phyloP scores from a whole-genome alignment of 371 early-diverging fungal species.

The Mucor lusitanicus region DNA sequence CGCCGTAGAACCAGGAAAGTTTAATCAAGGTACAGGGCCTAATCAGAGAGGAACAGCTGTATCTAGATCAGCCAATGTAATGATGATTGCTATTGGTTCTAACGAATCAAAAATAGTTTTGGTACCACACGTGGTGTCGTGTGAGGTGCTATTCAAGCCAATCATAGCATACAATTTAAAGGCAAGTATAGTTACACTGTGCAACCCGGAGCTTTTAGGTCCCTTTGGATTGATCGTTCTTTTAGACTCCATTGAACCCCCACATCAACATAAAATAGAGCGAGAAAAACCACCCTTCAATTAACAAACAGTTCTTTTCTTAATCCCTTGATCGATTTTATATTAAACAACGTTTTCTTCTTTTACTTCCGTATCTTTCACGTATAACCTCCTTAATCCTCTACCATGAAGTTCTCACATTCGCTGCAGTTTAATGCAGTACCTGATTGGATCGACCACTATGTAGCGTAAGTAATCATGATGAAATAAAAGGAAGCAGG shows the following conservation, averaged over 20 bases:
- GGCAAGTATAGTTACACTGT: slow-evolving; percentile 4
- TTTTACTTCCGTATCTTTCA: slow-evolving; percentile 8
- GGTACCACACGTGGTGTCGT: slow-evolving; percentile 31
- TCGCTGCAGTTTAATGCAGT: slow-evolving; percentile 86
- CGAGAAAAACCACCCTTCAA: background rate
- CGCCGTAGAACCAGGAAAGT: background rate
- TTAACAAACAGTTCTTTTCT: slow-evolving; percentile 9
- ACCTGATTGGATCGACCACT: slow-evolving; percentile 89
- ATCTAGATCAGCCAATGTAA: slow-evolving; percentile 10
- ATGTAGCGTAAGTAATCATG: slow-evolving; percentile 56
- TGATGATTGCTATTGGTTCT: slow-evolving; percentile 5
- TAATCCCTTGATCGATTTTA: background rate
- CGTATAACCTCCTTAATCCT: background rate
- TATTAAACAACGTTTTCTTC: slow-evolving; percentile 2
- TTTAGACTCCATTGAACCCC: slow-evolving; percentile 5
- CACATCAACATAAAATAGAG: slow-evolving; percentile 1
- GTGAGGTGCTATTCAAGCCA: slow-evolving; percentile 17
- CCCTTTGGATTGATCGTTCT: background rate
- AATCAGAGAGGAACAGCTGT: background rate
- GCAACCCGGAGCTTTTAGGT: slow-evolving; percentile 10
- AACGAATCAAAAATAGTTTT: slow-evolving; percentile 15
- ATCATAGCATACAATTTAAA: background rate
- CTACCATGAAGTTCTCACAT: slow-evolving; percentile 87
- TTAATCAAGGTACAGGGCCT: background rate
- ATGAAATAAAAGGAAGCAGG: background rate